Conservation (phyloP, 495 filamentous ascomycete species). For the Peziza echinospora region DNA sequence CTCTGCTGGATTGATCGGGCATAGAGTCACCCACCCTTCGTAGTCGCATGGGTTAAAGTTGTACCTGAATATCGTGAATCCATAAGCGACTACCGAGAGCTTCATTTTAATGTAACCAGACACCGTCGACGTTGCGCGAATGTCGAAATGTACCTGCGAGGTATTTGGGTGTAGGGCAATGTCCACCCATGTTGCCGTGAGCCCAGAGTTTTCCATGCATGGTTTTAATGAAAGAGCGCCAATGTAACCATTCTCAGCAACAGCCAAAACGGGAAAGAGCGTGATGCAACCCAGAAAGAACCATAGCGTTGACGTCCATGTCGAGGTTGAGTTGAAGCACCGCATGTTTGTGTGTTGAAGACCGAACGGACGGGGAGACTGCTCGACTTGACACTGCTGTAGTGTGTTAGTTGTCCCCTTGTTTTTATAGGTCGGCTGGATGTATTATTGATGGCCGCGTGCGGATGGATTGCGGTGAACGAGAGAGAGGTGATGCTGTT, state of each 20-base stretch:
- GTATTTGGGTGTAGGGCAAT: constrained; percentile 58
- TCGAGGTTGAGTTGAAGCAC: no score
- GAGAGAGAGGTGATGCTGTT: no score
- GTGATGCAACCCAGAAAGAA: no score
- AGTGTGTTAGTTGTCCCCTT: no score
- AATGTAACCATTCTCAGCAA: neutral
- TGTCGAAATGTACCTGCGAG: constrained; percentile 43
- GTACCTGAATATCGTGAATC: constrained; percentile 39
- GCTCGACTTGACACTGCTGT: no score
- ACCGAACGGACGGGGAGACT: no score
- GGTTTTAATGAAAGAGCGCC: constrained; percentile 48
- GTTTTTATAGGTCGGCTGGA: no score
- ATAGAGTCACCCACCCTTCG: constrained; percentile 45
- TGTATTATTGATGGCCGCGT: no score
- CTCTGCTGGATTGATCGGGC: constrained; percentile 72
- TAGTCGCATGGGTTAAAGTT: constrained; percentile 52
- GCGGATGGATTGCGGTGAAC: no score
- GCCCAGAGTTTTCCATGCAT: constrained; percentile 52
- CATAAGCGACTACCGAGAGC: constrained; percentile 55
- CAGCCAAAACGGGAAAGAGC: no score
- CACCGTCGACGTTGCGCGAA: constrained; percentile 62
- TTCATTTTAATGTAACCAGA: constrained; percentile 60
- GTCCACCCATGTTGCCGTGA: constrained; percentile 59
- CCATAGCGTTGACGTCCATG: no score
- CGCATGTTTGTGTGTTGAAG: no score